phyloP scores from a whole-genome alignment of 164 flowering plant species.

The Macadamia integrifolia region DNA sequence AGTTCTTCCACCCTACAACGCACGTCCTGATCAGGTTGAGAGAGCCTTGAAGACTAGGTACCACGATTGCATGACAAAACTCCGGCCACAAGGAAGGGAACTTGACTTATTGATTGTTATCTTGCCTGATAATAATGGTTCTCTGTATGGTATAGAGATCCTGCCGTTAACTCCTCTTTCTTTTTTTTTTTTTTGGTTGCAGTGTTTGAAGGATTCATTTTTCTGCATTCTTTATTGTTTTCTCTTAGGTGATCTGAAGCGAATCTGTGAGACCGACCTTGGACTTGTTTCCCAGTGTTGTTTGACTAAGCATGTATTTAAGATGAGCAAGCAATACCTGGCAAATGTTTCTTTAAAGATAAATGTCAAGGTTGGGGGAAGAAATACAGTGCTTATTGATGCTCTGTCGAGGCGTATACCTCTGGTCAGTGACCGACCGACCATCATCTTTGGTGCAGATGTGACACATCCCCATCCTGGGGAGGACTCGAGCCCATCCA shows the following conservation, averaged over 20 bases:
- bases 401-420: constrained; percentile 86
- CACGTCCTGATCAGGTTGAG: constrained; percentile 82
- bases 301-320: constrained; percentile 70
- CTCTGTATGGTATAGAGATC: constrained; percentile 60
- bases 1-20: constrained; percentile 41
- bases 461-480: constrained; percentile 99
- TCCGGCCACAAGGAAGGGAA: constrained; percentile 52
- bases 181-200: too few species aligned
- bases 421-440: constrained; percentile 76
- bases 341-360: constrained; percentile 91
- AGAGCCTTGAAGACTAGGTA: constrained; percentile 55
- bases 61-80: constrained; percentile 60
- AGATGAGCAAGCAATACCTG: constrained; percentile 70
- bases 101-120: constrained; percentile 72
- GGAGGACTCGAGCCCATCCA: constrained; percentile 93
- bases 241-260: constrained; percentile 61
- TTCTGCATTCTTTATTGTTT: neutral
- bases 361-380: constrained; percentile 94
- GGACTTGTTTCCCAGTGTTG: constrained; percentile 93
- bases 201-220: too few species aligned
- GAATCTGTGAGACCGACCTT: constrained; percentile 95
- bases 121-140: constrained; percentile 82
- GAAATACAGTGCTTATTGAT: constrained; percentile 90
- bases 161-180: neutral
- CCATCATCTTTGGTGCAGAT: constrained; percentile 97